Evolutionary conservation across 2,329 filamentous ascomycete species (phyloP).

Genomic region (Alternaria angustiovoidea): DNA sequence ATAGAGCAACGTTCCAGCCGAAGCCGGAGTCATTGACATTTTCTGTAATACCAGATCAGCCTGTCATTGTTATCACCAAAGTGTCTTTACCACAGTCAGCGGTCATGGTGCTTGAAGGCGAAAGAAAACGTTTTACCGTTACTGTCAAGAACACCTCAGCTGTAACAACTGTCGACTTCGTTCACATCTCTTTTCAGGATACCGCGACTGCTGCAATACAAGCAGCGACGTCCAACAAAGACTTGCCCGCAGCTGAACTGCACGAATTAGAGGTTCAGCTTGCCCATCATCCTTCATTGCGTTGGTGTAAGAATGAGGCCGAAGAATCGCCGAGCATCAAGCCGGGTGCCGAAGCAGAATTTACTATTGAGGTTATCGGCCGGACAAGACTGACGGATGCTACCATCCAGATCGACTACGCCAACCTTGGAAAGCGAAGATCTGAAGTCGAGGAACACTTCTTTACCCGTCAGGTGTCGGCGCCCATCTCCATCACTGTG

Average conservation of each 20-base stretch:
- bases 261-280: slow-evolving; percentile 87
- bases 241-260: slow-evolving; percentile 78
- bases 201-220: slow-evolving; percentile 83
- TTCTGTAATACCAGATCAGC: slow-evolving; percentile 81
- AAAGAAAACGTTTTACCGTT: slow-evolving; percentile 78
- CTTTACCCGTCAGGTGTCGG: slow-evolving; percentile 81
- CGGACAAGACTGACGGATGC: slow-evolving; percentile 84
- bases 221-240: slow-evolving; percentile 75
- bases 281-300: slow-evolving; percentile 71
- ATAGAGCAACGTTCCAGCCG: slow-evolving; percentile 35
- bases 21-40: slow-evolving; percentile 62
- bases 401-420: slow-evolving; percentile 85
- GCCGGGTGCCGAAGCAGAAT: slow-evolving; percentile 72
- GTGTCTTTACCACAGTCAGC: slow-evolving; percentile 83
- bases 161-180: slow-evolving; percentile 77
- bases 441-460: slow-evolving; percentile 76
- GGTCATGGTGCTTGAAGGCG: slow-evolving; percentile 92
- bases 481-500: slow-evolving; percentile 86
- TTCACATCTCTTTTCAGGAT: slow-evolving; percentile 89
- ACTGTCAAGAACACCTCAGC: slow-evolving; percentile 79
- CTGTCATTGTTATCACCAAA: slow-evolving; percentile 76
- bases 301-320: slow-evolving; percentile 57
- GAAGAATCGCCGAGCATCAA: slow-evolving; percentile 65
- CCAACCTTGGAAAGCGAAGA: slow-evolving; percentile 75
- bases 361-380: slow-evolving; percentile 85